Base-by-base conservation (phyloP, 805 yeast genomes). In the Ogataea corticis region DNA sequence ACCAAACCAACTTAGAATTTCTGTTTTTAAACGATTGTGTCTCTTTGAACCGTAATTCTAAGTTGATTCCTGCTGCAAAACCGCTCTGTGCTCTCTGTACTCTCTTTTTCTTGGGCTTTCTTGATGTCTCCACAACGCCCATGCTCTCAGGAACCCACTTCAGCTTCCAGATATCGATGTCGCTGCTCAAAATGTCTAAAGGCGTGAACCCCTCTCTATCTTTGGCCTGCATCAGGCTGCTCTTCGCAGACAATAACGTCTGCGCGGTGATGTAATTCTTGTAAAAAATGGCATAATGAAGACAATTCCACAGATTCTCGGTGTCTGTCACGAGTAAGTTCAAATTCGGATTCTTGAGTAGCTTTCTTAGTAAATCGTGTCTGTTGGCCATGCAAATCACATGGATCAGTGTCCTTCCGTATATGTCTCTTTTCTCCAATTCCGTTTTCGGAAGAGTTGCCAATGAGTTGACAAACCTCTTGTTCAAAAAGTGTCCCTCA, bases 221-320 rank as follows among this genome's bases (percentile, higher is more conserved):
- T 54, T 82, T 83, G 23, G 77, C 67, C 32, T 73, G 72, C 27
- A 83, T 59, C 9, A 82, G 60, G 1, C 65, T 57, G 28, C 44
- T 47, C 2, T 48, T 38, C 2, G 52, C 31, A 3, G 56, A 44
- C 9, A 79, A 43, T 9, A 81, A 52, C 7, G 65, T 62, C 42
- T 71, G 74, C 9, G 83, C 81, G 57, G 85, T 76, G 15, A 74
- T 58, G 33, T 83, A 65, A 44, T 83, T 71, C 28, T 81, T 85
- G 50, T 76, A 67, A 52, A 71, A 78, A 12, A 86, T 67, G 3
- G 89, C 79, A 48, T 81, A 77, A 62, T 91, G 97, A 23, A 91
- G 69, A 19, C 88, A 79, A 34, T 87, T 85, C 85, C 95, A 90
- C 2, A 88, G 85, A 58, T 79, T 87, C 63, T 90, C 97, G 42